phyloP scores from a whole-genome alignment of 352 stramenopile species.

The Pythium diclinum region DNA sequence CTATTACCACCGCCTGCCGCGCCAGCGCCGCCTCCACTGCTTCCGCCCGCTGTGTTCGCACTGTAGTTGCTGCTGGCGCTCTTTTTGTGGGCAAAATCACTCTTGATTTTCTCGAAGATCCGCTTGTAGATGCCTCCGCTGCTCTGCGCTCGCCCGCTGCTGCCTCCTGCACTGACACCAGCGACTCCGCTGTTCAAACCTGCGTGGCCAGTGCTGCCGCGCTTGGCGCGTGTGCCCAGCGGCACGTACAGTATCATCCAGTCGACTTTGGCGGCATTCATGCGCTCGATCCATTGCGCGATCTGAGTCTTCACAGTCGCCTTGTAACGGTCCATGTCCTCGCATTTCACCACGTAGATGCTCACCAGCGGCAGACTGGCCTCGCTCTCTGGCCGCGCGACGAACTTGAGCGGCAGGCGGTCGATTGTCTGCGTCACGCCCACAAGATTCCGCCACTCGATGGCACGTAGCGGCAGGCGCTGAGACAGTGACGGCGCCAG shows the following conservation, averaged over 20 bases:
- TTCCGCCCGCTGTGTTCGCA: constrained; percentile 5
- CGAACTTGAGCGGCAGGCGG: constrained; percentile 57
- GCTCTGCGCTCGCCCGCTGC: constrained; percentile 11
- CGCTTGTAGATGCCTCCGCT: constrained; percentile 66
- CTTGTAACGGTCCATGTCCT: constrained; percentile 78
- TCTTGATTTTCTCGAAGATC: constrained; percentile 69
- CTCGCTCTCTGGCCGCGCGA: constrained; percentile 23
- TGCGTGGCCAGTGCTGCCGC: constrained; percentile 19
- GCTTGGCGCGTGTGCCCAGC: constrained; percentile 64
- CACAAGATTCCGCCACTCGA: constrained; percentile 82
- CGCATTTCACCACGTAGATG: constrained; percentile 82
- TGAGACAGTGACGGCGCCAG: constrained; percentile 55
- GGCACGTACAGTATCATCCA: constrained; percentile 87
- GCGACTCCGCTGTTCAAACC: constrained; percentile 1
- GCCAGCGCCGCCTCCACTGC: neutral
- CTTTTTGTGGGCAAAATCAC: constrained; percentile 61
- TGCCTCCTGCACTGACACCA: neutral
- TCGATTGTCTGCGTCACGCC: constrained; percentile 71
- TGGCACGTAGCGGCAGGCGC: constrained; percentile 65
- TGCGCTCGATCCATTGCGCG: constrained; percentile 61
- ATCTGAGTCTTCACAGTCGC: constrained; percentile 44
- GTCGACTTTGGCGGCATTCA: constrained; percentile 62
- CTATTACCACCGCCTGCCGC: neutral
- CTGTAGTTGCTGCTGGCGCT: constrained; percentile 17
- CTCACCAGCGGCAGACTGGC: constrained; percentile 46